These are phyloP conservation scores for Medicago ruthenica DNA, from an alignment of 306 rosid genomes.

Conservation along the genomic window DNA sequence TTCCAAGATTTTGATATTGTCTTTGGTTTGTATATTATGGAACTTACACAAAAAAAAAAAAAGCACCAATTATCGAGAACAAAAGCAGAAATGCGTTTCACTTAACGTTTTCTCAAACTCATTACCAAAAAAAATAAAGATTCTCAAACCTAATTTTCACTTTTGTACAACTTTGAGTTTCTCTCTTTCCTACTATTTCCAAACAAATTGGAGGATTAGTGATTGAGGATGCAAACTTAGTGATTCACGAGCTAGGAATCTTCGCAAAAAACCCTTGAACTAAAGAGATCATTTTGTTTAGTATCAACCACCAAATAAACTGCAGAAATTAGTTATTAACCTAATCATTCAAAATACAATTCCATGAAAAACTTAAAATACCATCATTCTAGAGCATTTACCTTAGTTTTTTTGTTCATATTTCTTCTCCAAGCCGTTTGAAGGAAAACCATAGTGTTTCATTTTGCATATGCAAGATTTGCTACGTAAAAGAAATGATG, in stretches of 20 bases:
- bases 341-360: conserved; percentile 8
- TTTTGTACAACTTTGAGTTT: conserved; percentile 1
- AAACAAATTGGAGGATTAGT: not conserved
- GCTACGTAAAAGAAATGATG: conserved; percentile 51
- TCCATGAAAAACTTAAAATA: not conserved
- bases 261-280: conserved; percentile 22
- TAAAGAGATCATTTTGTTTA: not conserved
- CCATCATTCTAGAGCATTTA: not conserved
- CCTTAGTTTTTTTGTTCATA: conserved; percentile 17
- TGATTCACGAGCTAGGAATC: not conserved
- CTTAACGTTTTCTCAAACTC: not conserved
- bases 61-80: not conserved
- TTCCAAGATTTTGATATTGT: not conserved
- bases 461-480: conserved; percentile 53
- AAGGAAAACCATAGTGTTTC: not conserved
- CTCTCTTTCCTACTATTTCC: not conserved
- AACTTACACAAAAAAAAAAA: not conserved
- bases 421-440: conserved; percentile 6
- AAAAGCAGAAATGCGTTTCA: not conserved
- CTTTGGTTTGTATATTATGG: not conserved
- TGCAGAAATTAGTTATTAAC: conserved; percentile 19
- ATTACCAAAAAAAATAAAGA: too few species aligned
- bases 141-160: not conserved
- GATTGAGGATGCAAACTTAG: conserved; percentile 19
- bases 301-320: conserved; percentile 15